Base-by-base conservation (phyloP, 495 filamentous ascomycete species). In the Podospora anserina region DNA sequence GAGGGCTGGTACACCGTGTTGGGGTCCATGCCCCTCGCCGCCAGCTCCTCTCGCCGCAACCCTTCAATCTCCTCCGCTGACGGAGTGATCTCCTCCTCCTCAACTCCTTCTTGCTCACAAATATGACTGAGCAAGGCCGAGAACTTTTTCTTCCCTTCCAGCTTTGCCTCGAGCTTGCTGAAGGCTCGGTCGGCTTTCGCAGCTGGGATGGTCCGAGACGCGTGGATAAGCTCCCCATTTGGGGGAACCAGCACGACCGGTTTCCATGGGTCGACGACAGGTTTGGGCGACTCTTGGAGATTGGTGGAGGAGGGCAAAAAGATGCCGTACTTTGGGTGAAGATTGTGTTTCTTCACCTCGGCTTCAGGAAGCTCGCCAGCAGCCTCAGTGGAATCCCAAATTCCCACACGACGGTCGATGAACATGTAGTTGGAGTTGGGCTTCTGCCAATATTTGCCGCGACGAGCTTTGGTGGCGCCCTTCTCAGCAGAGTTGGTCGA, bases 291-390 rank as follows among this genome's bases (percentile, higher is more conserved):
- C 71, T 82, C 79, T 44, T 69, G 67, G 49, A 78, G 70, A 65
- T 83, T 83, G 59, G 66, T 64, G 19, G 81, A 83, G 13, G 56
- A 70, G 3, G 78, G 75, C 32, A 84, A 59, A 61, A 78, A 73
- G 34, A 84, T 61, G 49, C 82, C 82, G 32, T 78, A 76, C 18
- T 71, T 75, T 0, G 82, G 82, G 57, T 84, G 82, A 11, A 84
- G 66, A 16, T 66, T 71, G 70, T 82, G 74, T 69, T 81, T 82
- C 65, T 76, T 78, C 11, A 84, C 69, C 19, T 81, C 65, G 1
- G 72, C 74, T 23, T 77, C 68, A 69, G 84, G 81, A n/a, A 84
- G 69, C 19, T 81, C 78, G 20, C 75, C 76, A 15, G 71, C 76
- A 44, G 76, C 77, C 23, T 78, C 71, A 26, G 80, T 81, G 28